A percentile compares a stretch with the other conserved stretches of the same genome.
Evolutionary conservation across 768 basidiomycete species (phyloP).

Genomic region (Gymnopilus junonius): DNA sequence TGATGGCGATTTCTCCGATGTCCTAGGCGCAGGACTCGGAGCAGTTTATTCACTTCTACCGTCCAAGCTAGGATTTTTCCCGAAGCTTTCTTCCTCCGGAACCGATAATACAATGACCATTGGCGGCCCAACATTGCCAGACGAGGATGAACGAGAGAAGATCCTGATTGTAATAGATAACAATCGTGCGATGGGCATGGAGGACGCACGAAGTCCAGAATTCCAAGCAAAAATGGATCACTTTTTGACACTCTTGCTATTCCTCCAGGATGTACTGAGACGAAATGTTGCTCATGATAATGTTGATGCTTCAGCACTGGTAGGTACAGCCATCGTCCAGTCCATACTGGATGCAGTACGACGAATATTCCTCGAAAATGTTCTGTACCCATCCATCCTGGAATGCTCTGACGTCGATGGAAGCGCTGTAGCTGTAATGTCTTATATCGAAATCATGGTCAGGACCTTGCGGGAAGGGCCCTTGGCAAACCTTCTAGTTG

Average conservation of each 20-base stretch:
- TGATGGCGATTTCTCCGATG: constrained; percentile 98
- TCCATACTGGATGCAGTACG: constrained; percentile 84
- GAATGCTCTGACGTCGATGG: constrained; percentile 94
- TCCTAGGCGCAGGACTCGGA: constrained; percentile 89
- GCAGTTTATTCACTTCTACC: constrained; percentile 94
- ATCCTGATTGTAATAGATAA: constrained; percentile 52
- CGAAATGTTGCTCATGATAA: constrained; percentile 59
- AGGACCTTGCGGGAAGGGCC: constrained; percentile 71
- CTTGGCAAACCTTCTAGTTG: constrained; percentile 71
- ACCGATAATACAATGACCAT: constrained; percentile 69
- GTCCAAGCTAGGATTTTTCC: constrained; percentile 77
- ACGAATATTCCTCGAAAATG: constrained; percentile 88
- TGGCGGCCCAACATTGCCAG: constrained; percentile 61
- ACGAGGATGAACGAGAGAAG: constrained; percentile 59
- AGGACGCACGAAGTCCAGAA: constrained; percentile 74
- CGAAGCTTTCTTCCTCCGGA: constrained; percentile 43
- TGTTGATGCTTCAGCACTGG: constrained; percentile 62
- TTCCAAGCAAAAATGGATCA: constrained; percentile 84
- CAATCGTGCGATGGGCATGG: constrained; percentile 66
- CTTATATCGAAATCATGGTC: constrained; percentile 90
- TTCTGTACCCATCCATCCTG: constrained; percentile 89
- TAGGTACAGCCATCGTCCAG: constrained; percentile 82
- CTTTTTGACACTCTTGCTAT: constrained; percentile 89
- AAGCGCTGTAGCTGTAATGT: constrained; percentile 95
- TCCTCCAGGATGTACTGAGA: constrained; percentile 85